These are phyloP conservation scores for Saposhnikovia divaricata DNA, from an alignment of 129 eudicot genomes.

Conservation along the genomic window DNA sequence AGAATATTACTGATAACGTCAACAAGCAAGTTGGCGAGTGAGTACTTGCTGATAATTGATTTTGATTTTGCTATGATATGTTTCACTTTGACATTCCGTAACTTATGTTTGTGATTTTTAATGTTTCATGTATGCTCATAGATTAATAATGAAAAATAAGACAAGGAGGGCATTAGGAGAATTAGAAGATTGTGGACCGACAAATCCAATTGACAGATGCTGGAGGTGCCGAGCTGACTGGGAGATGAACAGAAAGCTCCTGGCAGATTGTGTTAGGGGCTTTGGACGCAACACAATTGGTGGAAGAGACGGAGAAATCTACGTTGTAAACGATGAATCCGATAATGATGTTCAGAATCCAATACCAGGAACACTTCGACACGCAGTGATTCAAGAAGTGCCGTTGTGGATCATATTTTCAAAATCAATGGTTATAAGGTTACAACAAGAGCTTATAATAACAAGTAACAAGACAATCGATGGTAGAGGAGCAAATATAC, in stretches of 20 bases:
- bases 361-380: conserved; percentile 63
- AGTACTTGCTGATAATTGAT: neutral
- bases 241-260: conserved; percentile 39
- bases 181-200: conserved; percentile 28
- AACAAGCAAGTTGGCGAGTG: conserved; percentile 36
- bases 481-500: conserved; percentile 57
- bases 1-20: conserved; percentile 19
- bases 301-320: conserved; percentile 42
- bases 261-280: conserved; percentile 58
- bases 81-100: neutral
- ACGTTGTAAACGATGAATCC: conserved; percentile 51
- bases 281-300: conserved; percentile 54
- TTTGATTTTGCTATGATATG: neutral
- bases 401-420: conserved; percentile 68
- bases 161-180: conserved; percentile 35
- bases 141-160: neutral
- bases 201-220: conserved; percentile 67
- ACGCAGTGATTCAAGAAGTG: conserved; percentile 65
- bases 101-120: too few species aligned
- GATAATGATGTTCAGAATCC: conserved; percentile 47
- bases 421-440: conserved; percentile 44
- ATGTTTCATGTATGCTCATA: neutral
- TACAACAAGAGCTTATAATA: conserved; percentile 56
- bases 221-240: conserved; percentile 63
- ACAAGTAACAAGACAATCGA: conserved; percentile 68